Percentiles rank a stretch among this genome's conserved stretches.
Conservation (phyloP, 306 rosid genomes). For the Glycyrrhiza uralensis region DNA sequence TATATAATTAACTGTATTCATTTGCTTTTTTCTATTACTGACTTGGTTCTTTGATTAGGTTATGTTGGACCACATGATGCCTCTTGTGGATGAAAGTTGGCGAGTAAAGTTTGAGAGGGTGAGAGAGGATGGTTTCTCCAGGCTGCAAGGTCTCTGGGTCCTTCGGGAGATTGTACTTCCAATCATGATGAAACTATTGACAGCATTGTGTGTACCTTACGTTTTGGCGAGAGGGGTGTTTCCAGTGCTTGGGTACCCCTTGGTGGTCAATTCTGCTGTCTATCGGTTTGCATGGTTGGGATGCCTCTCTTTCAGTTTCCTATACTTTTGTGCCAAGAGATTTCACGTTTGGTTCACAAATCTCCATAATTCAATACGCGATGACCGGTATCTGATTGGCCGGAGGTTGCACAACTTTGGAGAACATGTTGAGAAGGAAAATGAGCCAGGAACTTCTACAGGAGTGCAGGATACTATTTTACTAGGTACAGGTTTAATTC, state of each 20-base stretch:
- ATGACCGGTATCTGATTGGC: constrained; percentile 90
- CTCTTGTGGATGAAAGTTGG: constrained; percentile 92
- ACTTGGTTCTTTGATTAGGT: constrained; percentile 50
- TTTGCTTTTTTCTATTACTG: constrained; percentile 16
- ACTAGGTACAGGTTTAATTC: constrained; percentile 33
- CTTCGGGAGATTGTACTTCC: constrained; percentile 93
- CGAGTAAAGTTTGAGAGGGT: constrained; percentile 91
- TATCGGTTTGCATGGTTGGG: constrained; percentile 98
- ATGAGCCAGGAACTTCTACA: constrained; percentile 33
- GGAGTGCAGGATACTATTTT: constrained; percentile 37
- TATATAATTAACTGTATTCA: neutral
- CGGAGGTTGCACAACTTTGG: constrained; percentile 96
- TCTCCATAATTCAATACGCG: constrained; percentile 96
- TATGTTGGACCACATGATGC: constrained; percentile 99
- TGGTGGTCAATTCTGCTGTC: constrained; percentile 92
- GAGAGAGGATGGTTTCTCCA: constrained; percentile 94
- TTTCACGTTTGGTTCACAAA: constrained; percentile 98
- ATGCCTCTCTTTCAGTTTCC: constrained; percentile 76
- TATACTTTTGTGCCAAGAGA: constrained; percentile 91
- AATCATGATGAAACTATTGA: constrained; percentile 87
- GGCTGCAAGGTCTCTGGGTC: constrained; percentile 98
- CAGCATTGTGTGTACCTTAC: constrained; percentile 89
- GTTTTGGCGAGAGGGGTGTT: constrained; percentile 92
- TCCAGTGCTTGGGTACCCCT: constrained; percentile 90
- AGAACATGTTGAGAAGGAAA: constrained; percentile 47